Evolutionary conservation across 257 asterid genomes (phyloP), one percentile per base, ranked within the genome.

Genomic region (Eucommia ulmoides): DNA sequence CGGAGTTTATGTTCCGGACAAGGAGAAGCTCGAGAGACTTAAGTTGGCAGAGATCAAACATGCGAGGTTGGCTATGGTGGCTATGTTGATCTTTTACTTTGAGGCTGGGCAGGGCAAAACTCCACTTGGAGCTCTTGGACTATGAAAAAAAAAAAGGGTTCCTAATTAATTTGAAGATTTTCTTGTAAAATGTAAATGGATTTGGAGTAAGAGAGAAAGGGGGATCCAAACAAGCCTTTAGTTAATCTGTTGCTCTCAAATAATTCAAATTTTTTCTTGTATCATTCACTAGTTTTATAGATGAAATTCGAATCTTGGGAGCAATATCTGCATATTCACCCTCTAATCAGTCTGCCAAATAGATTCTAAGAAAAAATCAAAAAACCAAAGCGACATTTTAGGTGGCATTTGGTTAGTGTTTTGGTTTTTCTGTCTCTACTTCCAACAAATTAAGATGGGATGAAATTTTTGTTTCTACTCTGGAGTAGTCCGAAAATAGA

Each of bases 41-140:
- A 89, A 89, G 74, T 50, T 89, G 24, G 96, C 98, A 2, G 98
- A 89, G 93, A 89, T 89, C 29, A 89, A 89, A 78, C 98, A 85
- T 26, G 94, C 98, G 0, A 82, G 98, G 69, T 33, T 89, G 45
- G 96, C 98, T 2, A 89, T 89, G 98, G 4, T 89, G 62, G 98
- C 98, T 1, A 85, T 89, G 94, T 65, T 85, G 19, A 85, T 89
- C 51, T 85, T 89, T 81, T 89, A 85, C 62, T 80, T 89, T 38
- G 98, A 89, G 59, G 96, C 96, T 1, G 96, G 98, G 19, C 98
- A 89, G 51, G 96, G 98, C 67, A 89, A 82, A 64, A 85, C 96
- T 14, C 98, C 96, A 52, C 88, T 85, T 45, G 92, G 96, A 15
- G 98, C 98, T 47, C 94, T 89, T 52, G 96, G 98, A 29, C 73